Percentiles rank a stretch among this genome's conserved stretches.
Evolutionary conservation across 306 rosid genomes (phyloP).

Genomic region (Oemleria cerasiformis): DNA sequence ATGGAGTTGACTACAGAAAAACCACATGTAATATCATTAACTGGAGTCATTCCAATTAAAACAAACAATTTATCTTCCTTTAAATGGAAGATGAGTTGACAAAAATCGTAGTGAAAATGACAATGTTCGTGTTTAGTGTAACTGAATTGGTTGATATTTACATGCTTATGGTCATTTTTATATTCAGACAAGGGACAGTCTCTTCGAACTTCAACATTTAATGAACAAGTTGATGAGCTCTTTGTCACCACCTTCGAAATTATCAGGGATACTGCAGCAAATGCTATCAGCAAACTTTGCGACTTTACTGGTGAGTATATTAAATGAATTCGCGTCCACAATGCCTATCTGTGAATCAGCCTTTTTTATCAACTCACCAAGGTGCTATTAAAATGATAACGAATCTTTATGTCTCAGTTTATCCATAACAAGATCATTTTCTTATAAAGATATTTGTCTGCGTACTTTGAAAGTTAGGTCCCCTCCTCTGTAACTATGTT

Average conservation of each 20-base stretch:
- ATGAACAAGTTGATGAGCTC: conserved; percentile 48
- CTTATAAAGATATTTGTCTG: not conserved
- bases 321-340: conserved; percentile 2
- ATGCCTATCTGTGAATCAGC: not conserved
- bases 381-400: not conserved
- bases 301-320: conserved; percentile 40
- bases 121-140: not conserved
- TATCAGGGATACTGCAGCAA: conserved; percentile 36
- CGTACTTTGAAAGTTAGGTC: not conserved
- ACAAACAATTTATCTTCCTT: not conserved
- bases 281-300: conserved; percentile 41
- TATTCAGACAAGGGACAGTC: conserved; percentile 33
- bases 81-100: not conserved
- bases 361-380: not conserved
- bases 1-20: not conserved
- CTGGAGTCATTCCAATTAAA: not conserved
- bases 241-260: conserved; percentile 47
- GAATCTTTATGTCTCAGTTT: not conserved
- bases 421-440: not conserved
- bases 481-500: not conserved
- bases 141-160: not conserved
- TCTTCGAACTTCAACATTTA: conserved; percentile 21
- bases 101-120: not conserved
- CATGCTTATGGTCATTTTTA: conserved; percentile 10
- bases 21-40: not conserved